phyloP scores from a whole-genome alignment of 306 rosid genomes.

The Pterocarpus macrocarpus region DNA sequence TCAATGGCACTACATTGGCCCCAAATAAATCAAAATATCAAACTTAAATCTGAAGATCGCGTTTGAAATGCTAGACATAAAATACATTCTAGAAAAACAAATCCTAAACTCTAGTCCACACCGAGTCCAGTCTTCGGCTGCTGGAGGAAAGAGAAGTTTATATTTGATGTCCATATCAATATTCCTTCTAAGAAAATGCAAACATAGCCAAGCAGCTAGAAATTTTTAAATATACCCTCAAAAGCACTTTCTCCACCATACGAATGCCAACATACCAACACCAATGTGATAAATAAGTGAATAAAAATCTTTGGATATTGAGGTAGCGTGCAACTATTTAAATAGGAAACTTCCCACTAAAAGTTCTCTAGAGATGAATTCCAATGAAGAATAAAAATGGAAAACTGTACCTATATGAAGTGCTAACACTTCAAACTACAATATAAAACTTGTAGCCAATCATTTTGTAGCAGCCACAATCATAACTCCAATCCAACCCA shows the following conservation, averaged over 20 bases:
- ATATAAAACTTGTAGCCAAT: conserved; percentile 26
- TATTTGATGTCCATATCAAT: not conserved
- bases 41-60: conserved; percentile 14
- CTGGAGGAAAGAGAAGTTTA: conserved; percentile 12
- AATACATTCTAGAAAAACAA: not conserved
- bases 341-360: conserved; percentile 27
- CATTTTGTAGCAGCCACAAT: conserved; percentile 28
- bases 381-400: conserved; percentile 11
- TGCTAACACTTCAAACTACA: conserved; percentile 32
- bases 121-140: not conserved
- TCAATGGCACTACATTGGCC: not conserved
- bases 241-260: conserved; percentile 19
- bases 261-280: conserved; percentile 14
- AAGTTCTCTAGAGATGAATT: conserved; percentile 12
- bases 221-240: conserved; percentile 40
- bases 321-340: conserved; percentile 10
- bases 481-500: conserved; percentile 13
- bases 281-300: conserved; percentile 6
- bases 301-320: conserved; percentile 1
- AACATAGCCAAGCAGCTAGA: conserved; percentile 9
- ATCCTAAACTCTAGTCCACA: conserved; percentile 26
- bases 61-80: conserved; percentile 9
- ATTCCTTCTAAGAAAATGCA: conserved; percentile 19
- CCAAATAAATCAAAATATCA: conserved; percentile 26
- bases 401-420: conserved; percentile 23